Percentiles rank a stretch among this genome's conserved stretches.
phyloP scores from a whole-genome alignment of 2,329 filamentous ascomycete genomes.

The Graphilbum ipis-grandicollis region DNA sequence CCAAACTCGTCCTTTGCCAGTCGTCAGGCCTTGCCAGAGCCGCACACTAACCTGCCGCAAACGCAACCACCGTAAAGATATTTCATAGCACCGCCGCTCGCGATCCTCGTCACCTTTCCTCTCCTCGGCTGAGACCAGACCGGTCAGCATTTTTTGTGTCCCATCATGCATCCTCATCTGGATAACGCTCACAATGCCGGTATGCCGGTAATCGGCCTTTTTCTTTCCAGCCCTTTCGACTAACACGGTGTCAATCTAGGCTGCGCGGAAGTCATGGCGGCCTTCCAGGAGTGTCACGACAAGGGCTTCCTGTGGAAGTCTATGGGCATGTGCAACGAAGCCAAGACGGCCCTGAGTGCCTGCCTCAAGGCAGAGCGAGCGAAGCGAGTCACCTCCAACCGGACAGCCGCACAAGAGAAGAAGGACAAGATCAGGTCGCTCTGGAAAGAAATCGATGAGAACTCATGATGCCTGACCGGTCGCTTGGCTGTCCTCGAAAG shows the following conservation, averaged over 20 bases:
- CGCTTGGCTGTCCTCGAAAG: no score
- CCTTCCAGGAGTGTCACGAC: slow-evolving; percentile 90
- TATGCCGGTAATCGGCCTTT: slow-evolving; percentile 21
- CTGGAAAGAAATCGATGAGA: slow-evolving; percentile 64
- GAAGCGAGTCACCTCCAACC: slow-evolving; percentile 62
- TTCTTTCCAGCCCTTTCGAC: neutral
- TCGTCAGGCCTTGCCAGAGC: no score
- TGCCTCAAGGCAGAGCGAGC: slow-evolving; percentile 70
- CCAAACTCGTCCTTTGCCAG: no score
- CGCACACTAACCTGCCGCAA: no score
- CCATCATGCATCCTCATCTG: slow-evolving; percentile 86
- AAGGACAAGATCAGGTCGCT: slow-evolving; percentile 55
- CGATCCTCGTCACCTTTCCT: no score
- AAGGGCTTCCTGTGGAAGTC: slow-evolving; percentile 85
- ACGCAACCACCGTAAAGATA: no score
- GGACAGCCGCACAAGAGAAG: slow-evolving; percentile 51
- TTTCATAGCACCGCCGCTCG: no score
- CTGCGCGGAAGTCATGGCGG: slow-evolving; percentile 85
- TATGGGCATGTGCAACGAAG: slow-evolving; percentile 73
- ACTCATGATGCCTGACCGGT: no score
- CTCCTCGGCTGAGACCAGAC: no score
- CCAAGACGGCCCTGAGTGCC: slow-evolving; percentile 68
- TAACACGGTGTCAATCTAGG: slow-evolving; percentile 30
- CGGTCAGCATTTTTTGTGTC: neutral
- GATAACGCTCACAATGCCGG: slow-evolving; percentile 85